phyloP scores from a whole-genome alignment of 805 yeast genomes.

The Lachancea sp. region DNA sequence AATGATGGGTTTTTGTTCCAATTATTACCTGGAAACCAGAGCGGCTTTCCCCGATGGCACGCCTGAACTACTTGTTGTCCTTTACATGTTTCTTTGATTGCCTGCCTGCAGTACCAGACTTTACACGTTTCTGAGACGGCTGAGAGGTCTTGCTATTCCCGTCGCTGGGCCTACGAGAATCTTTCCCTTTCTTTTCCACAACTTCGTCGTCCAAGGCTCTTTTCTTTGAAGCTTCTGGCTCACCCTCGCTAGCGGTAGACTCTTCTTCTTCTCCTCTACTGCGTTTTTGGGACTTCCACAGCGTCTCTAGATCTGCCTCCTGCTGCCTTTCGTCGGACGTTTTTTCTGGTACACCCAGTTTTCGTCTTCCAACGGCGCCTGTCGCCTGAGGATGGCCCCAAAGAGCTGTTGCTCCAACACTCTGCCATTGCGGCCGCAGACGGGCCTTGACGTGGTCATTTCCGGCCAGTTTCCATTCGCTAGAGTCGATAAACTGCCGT shows the following conservation, averaged over 20 bases:
- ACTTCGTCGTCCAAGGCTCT: conserved; percentile 2
- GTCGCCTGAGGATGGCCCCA: conserved; percentile 28
- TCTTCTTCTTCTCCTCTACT: conserved; percentile 1
- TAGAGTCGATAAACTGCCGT: conserved; percentile 39
- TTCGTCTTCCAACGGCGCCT: conserved; percentile 14
- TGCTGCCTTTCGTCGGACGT: conserved; percentile 17
- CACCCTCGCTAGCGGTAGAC: background rate
- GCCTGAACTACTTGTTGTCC: background rate
- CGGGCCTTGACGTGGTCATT: conserved; percentile 11
- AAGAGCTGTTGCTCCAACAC: conserved; percentile 18
- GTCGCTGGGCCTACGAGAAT: no score
- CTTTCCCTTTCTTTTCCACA: background rate
- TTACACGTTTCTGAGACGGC: background rate
- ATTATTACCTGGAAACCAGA: no score
- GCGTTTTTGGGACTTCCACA: conserved; percentile 6
- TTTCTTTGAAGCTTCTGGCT: conserved; percentile 1
- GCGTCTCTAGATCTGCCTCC: conserved; percentile 18
- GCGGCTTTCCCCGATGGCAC: no score
- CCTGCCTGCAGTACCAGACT: background rate
- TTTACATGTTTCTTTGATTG: background rate
- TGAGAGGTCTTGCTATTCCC: background rate
- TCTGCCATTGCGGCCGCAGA: conserved; percentile 22
- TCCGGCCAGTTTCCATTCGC: conserved; percentile 28
- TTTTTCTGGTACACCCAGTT: conserved; percentile 16
- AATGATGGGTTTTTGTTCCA: no score